Evolutionary conservation across 1,284 basidiomycete species (phyloP).

Genomic region (Tylopilus sp.): DNA sequence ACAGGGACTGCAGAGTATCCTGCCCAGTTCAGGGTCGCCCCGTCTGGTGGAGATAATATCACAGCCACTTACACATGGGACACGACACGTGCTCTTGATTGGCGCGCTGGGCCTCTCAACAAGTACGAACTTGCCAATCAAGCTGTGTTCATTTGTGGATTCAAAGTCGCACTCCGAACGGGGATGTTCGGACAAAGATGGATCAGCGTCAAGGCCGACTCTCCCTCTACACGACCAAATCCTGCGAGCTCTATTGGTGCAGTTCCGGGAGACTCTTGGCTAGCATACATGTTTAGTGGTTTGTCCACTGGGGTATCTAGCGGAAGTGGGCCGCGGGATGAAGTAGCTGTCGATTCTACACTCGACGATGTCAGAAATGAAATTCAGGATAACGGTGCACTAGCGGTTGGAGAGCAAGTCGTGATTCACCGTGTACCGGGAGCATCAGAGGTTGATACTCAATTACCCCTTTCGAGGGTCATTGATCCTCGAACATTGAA

Average conservation of each 20-base stretch:
- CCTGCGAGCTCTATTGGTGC: too few relatives aligned
- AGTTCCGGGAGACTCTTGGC: background rate
- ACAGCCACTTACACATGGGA: slow-evolving; percentile 8
- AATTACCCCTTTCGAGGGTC: background rate
- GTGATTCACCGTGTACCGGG: slow-evolving; percentile 6
- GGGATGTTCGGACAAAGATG: slow-evolving; percentile 2
- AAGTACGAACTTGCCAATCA: slow-evolving; percentile 1
- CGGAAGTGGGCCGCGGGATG: background rate
- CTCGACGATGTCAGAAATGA: background rate
- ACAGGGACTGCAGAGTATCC: slow-evolving; percentile 1
- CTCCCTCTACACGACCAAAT: background rate
- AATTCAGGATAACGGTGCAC: background rate
- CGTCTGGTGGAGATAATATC: background rate
- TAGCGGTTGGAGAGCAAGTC: slow-evolving; percentile 3
- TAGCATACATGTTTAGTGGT: background rate
- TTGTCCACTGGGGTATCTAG: background rate
- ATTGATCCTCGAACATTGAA: background rate
- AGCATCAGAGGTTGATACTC: slow-evolving; percentile 1
- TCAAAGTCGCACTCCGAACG: slow-evolving; percentile 9
- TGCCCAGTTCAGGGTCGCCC: slow-evolving; percentile 1
- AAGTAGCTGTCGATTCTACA: background rate
- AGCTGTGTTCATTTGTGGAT: slow-evolving; percentile 13
- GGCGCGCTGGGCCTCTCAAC: slow-evolving; percentile 6
- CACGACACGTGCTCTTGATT: slow-evolving; percentile 3
- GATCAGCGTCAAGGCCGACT: slow-evolving; percentile 3